Evolutionary conservation across 306 rosid genomes (phyloP).

Genomic region (Inga oerstediana): DNA sequence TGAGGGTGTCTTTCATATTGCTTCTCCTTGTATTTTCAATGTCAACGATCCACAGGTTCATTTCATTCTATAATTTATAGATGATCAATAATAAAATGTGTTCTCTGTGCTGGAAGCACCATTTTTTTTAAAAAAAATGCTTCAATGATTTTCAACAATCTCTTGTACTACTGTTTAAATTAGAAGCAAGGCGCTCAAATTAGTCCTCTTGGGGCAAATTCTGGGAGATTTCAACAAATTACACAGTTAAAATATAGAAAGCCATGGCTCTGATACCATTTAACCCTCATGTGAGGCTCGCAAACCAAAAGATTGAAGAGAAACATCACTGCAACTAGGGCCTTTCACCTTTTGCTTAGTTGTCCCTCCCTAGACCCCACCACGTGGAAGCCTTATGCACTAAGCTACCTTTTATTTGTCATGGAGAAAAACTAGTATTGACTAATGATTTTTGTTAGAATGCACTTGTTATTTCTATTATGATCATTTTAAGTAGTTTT

Average conservation of each 20-base stretch:
- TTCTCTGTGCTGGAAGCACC: not conserved
- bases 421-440: not conserved
- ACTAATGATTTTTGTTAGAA: not conserved
- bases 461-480: not conserved
- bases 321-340: not conserved
- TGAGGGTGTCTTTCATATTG: slow-evolving; percentile 8
- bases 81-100: not conserved
- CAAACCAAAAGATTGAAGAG: not conserved
- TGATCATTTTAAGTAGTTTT: not conserved
- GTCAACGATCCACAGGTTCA: not conserved
- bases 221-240: not conserved
- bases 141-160: not conserved
- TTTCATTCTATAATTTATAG: not conserved
- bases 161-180: not conserved
- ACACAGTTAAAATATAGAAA: not conserved
- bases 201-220: not conserved
- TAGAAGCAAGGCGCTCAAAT: not conserved
- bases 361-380: not conserved
- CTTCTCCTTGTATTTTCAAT: not conserved
- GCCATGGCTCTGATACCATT: not conserved
- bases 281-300: not conserved
- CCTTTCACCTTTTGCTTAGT: not conserved
- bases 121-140: not conserved
- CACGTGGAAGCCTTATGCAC: no score
- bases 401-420: not conserved